Conservation (phyloP, 164 flowering plant genomes). For the Protea cynaroides region DNA sequence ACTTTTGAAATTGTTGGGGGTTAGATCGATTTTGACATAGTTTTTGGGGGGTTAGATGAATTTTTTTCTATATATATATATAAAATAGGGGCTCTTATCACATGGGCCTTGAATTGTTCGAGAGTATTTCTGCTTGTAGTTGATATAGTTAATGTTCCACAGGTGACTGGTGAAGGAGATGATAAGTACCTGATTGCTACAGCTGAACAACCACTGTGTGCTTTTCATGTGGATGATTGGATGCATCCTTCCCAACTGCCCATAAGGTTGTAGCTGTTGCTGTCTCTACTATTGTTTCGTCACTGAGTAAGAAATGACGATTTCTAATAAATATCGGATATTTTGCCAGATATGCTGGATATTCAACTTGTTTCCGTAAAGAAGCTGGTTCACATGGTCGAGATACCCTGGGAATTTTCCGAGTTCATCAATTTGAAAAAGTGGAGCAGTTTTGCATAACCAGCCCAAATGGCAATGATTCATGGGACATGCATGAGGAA, state of each 20-base stretch:
- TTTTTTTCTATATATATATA: no score
- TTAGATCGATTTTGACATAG: no score
- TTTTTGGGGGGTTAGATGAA: no score
- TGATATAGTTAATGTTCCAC: slow-evolving; percentile 11
- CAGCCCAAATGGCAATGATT: slow-evolving; percentile 68
- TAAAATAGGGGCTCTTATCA: no score
- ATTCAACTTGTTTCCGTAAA: slow-evolving; percentile 91
- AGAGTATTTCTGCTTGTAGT: slow-evolving; percentile 2
- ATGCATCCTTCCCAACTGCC: slow-evolving; percentile 90
- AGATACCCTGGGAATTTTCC: slow-evolving; percentile 89
- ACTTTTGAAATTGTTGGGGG: no score
- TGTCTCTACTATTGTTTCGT: neutral
- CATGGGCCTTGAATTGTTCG: no score
- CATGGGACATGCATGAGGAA: slow-evolving; percentile 88
- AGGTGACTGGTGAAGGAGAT: slow-evolving; percentile 98
- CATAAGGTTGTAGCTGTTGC: slow-evolving; percentile 40
- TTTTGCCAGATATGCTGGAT: slow-evolving; percentile 79
- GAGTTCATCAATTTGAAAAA: slow-evolving; percentile 97
- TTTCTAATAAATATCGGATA: slow-evolving; percentile 9
- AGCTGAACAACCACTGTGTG: slow-evolving; percentile 96
- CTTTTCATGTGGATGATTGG: slow-evolving; percentile 93
- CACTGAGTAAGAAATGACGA: neutral
- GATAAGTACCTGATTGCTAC: slow-evolving; percentile 95
- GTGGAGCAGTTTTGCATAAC: slow-evolving; percentile 93
- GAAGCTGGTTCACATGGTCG: slow-evolving; percentile 99